Percentiles rank a stretch among this genome's conserved stretches.
These are phyloP conservation scores for Fusarium napiforme DNA, from an alignment of 2,329 filamentous ascomycete genomes.

Conservation along the genomic window DNA sequence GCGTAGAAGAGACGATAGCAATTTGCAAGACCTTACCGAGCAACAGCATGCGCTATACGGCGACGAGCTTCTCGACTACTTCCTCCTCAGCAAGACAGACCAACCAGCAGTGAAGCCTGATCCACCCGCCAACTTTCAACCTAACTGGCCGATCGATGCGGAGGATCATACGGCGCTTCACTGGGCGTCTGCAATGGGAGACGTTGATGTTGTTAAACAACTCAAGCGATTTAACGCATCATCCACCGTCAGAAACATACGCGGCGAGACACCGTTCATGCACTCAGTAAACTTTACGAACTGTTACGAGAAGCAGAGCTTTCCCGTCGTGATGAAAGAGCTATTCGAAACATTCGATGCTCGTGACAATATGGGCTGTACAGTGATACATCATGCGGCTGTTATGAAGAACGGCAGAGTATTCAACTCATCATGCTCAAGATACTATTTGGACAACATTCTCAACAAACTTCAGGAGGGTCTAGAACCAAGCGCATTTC, in stretches of 20 bases:
- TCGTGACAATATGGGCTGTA: slow-evolving; percentile 83
- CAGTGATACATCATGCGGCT: slow-evolving; percentile 94
- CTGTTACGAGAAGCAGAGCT: slow-evolving; percentile 92
- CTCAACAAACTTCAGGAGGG: slow-evolving; percentile 86
- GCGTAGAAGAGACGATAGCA: slow-evolving; percentile 75
- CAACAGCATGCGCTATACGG: slow-evolving; percentile 91
- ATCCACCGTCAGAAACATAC: slow-evolving; percentile 74
- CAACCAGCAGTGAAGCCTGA: slow-evolving; percentile 77
- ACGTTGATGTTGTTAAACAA: slow-evolving; percentile 89
- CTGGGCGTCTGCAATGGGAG: slow-evolving; percentile 98
- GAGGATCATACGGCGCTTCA: slow-evolving; percentile 93
- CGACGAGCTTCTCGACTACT: slow-evolving; percentile 95
- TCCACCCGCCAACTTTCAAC: slow-evolving; percentile 86
- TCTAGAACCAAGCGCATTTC: slow-evolving; percentile 79
- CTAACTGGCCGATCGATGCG: slow-evolving; percentile 92
- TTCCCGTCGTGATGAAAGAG: slow-evolving; percentile 84
- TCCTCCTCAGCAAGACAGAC: slow-evolving; percentile 85
- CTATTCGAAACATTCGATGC: slow-evolving; percentile 84
- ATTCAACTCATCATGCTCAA: slow-evolving; percentile 86
- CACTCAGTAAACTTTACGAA: slow-evolving; percentile 96
- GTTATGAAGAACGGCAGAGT: slow-evolving; percentile 84
- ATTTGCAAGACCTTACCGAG: slow-evolving; percentile 72
- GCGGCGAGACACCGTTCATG: slow-evolving; percentile 92
- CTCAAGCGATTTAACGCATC: slow-evolving; percentile 83
- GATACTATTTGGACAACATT: slow-evolving; percentile 93